Conservation (phyloP, 495 filamentous ascomycete genomes). For the Delitschia confertaspora region DNA sequence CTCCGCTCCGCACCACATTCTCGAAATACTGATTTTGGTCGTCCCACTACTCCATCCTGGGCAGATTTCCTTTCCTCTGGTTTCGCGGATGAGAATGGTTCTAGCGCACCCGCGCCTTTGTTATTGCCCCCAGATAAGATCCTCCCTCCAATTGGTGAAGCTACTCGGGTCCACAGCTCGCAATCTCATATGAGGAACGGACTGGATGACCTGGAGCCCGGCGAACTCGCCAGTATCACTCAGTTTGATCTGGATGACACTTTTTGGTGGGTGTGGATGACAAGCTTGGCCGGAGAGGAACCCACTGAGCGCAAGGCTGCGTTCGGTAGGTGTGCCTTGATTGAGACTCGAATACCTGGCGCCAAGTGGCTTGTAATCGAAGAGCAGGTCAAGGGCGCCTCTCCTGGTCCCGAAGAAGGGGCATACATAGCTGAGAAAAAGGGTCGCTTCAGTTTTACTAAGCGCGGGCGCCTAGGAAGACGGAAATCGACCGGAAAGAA, state of each 20-base stretch:
- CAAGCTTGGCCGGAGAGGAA: conserved; percentile 86
- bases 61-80: conserved; percentile 93
- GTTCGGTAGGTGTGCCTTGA: conserved; percentile 85
- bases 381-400: conserved; percentile 92
- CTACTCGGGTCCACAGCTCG: conserved; percentile 65
- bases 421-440: conserved; percentile 94
- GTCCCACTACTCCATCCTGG: conserved; percentile 95
- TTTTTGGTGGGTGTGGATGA: conserved; percentile 99
- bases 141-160: conserved; percentile 66
- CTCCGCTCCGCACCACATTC: conserved; percentile 57
- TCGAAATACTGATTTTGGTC: conserved; percentile 52
- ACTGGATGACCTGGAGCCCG: conserved; percentile 63
- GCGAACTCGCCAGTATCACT: conserved; percentile 86
- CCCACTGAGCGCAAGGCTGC: conserved; percentile 73
- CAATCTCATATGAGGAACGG: conserved; percentile 71
- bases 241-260: conserved; percentile 84
- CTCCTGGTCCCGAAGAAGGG: conserved; percentile 70
- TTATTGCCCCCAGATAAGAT: conserved; percentile 86
- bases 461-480: conserved; percentile 54
- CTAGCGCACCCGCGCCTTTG: conserved; percentile 48
- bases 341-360: conserved; percentile 75
- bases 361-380: conserved; percentile 90
- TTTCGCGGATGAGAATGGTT: conserved; percentile 63
- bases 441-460: conserved; percentile 75
- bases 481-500: conserved; percentile 59